A percentile compares a stretch with the other conserved stretches of the same genome.
Conservation (phyloP, 352 stramenopile genomes). For the Globisporangium okanoganense region DNA sequence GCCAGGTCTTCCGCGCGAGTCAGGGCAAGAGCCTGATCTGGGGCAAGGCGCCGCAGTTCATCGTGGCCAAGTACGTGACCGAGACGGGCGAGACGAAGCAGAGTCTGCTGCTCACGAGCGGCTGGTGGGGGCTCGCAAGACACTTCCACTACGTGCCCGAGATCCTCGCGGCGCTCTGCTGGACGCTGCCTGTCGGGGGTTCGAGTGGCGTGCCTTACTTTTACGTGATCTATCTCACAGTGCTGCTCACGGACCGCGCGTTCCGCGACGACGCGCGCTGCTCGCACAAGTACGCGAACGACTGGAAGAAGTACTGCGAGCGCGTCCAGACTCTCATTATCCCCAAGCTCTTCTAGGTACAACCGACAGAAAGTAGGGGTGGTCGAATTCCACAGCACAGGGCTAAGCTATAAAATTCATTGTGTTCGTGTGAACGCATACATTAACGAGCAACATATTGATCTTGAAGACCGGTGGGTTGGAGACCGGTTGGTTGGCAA, state of each 20-base stretch:
- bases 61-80: conserved; percentile 92
- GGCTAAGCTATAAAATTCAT: too few species aligned
- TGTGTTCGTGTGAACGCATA: too few species aligned
- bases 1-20: conserved; percentile 88
- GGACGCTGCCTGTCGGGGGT: conserved; percentile 63
- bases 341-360: conserved; percentile 52
- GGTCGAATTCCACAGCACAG: too few species aligned
- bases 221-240: conserved; percentile 89
- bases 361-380: not conserved
- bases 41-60: conserved; percentile 89
- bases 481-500: too few species aligned
- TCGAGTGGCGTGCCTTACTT: conserved; percentile 79
- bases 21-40: conserved; percentile 90
- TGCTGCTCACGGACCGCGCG: conserved; percentile 93
- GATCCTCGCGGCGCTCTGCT: conserved; percentile 80
- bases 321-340: conserved; percentile 88
- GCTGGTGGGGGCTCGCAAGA: conserved; percentile 93
- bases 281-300: conserved; percentile 93
- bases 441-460: too few species aligned
- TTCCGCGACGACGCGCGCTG: conserved; percentile 95
- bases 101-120: conserved; percentile 89
- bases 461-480: too few species aligned
- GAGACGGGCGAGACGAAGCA: conserved; percentile 85
- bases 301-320: conserved; percentile 93
- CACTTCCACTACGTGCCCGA: conserved; percentile 96